Base-by-base conservation (phyloP, 371 early-diverging fungal genomes). In the Umbelopsis sp. region DNA sequence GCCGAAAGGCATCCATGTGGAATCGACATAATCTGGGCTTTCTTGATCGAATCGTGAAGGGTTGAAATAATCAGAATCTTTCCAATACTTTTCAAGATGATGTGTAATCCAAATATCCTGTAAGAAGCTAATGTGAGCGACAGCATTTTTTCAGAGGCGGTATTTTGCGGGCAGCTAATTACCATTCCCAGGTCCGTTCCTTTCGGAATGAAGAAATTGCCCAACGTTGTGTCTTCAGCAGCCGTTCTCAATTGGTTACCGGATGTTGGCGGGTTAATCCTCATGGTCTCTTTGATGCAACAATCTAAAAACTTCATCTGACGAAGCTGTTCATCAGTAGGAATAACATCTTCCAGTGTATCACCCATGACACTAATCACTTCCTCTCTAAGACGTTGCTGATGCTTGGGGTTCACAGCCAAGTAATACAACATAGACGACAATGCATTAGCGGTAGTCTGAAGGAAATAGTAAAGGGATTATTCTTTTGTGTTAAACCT, bases 391-490 rank as follows among this genome's bases (percentile, higher is more conserved):
- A 48, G 46, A 6, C 37, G 25, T 12, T 37, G 37, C 29, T 65
- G 65, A 37, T 20, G 4, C 48, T 65, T 66, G 7, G 74, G 75
- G 69, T 80, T 16, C 4, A 52, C 70, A 4, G 79, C 81, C 35
- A 87, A 67, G 29, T 75, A 72, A 67, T 80, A 79, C 45, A 85
- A 14, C 20, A 72, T 73, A 24, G 71, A 75, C 22, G 80, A 72
- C 16, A 81, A 51, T 7, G 84, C 76, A 52, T 80, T 83, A 11
- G 86, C 77, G 1, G 85, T 83, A 1, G 86, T 87, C 32, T 87
- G 82, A 50, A 84, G 85, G 4, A 84, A 80, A 22, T 22, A 65
- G 44, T 14, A 29, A 20, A 32, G 9, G 63, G 57, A 32, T 29
- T 29, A 29, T 3, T 41, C 1, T 12, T 1, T 4, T 10, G 41